Conservation (phyloP, 768 basidiomycete species). For the Imleria badia region DNA sequence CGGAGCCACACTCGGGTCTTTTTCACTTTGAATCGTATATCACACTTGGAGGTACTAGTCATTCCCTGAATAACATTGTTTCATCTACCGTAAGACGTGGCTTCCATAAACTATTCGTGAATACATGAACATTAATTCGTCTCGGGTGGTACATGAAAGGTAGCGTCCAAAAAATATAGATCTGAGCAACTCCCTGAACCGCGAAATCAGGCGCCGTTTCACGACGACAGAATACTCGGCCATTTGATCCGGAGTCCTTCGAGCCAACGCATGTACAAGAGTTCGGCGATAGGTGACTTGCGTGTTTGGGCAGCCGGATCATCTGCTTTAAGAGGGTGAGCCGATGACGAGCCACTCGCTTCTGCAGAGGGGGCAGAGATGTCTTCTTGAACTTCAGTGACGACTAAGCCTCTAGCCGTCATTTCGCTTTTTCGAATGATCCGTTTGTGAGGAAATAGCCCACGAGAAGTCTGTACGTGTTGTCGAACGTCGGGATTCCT, state of each 20-base stretch:
- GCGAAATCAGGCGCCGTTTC: background rate
- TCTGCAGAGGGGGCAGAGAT: conserved; percentile 50
- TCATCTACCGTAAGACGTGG: conserved; percentile 2
- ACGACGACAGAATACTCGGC: conserved; percentile 62
- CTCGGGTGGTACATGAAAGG: background rate
- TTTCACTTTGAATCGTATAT: background rate
- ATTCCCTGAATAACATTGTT: conserved; percentile 4
- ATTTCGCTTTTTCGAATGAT: conserved; percentile 80
- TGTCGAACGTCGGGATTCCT: conserved; percentile 80
- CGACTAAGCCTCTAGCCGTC: conserved; percentile 80
- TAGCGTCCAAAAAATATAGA: background rate
- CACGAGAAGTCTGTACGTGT: conserved; percentile 78
- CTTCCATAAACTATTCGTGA: conserved; percentile 14
- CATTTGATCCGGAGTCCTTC: conserved; percentile 90
- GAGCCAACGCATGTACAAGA: conserved; percentile 96
- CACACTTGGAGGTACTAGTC: background rate
- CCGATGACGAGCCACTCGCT: conserved; percentile 28
- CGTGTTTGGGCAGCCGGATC: conserved; percentile 46
- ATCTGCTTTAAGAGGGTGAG: conserved; percentile 32
- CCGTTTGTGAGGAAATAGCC: conserved; percentile 78
- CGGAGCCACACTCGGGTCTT: background rate
- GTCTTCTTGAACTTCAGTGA: conserved; percentile 80
- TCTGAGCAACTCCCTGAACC: background rate
- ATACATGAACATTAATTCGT: conserved; percentile 8
- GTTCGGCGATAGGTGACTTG: conserved; percentile 90